A percentile compares a stretch with the other conserved stretches of the same genome.
Conservation (phyloP, 139 green algal genomes). For the Zygnema cylindricum region DNA sequence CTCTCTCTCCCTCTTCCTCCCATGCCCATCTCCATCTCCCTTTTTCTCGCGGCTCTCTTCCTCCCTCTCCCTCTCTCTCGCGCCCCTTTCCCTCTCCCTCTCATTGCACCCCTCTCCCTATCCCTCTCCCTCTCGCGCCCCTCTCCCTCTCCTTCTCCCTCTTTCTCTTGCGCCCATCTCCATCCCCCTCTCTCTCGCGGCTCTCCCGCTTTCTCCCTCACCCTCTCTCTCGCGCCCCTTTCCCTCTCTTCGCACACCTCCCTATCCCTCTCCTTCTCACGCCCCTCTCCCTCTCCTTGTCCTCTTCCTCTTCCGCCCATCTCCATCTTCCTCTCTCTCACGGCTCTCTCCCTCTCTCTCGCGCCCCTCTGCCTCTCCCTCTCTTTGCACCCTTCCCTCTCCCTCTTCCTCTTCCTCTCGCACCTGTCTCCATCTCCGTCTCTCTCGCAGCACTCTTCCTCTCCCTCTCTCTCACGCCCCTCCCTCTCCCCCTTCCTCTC, state of each 20-base stretch:
- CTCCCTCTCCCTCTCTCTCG: too few relatives aligned
- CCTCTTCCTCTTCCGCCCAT: too few relatives aligned
- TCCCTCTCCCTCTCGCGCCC: background rate
- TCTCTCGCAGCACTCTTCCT: background rate
- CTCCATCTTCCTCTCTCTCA: constrained; percentile 1
- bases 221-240: background rate
- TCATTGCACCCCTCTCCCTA: background rate
- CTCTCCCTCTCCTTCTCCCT: background rate
- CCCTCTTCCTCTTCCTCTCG: background rate
- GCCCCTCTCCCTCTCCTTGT: too few relatives aligned
- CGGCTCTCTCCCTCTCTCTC: background rate
- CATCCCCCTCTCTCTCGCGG: background rate
- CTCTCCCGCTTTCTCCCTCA: background rate
- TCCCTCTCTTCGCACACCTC: background rate
- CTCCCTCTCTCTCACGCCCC: background rate
- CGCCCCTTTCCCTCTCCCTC: too few relatives aligned
- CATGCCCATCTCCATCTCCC: background rate
- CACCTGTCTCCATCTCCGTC: background rate
- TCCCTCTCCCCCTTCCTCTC: background rate
- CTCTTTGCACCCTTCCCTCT: background rate
- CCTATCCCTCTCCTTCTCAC: background rate
- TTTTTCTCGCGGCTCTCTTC: background rate
- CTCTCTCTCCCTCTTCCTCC: background rate
- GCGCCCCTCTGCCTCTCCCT: background rate
- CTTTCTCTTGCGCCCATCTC: background rate